Conservation (phyloP, 768 basidiomycete species). For the Russula ochroleuca region DNA sequence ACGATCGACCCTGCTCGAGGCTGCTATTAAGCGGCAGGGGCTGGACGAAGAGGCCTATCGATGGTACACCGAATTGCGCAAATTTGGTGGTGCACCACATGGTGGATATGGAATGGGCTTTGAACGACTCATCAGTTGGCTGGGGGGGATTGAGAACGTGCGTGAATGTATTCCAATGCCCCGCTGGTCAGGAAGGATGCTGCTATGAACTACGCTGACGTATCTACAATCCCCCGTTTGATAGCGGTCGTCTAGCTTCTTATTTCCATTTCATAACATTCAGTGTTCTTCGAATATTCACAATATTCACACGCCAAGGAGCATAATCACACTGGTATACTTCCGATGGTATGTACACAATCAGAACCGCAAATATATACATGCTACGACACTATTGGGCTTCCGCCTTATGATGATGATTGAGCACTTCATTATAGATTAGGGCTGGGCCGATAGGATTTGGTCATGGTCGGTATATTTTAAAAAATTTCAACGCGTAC, state of each 20-base stretch:
- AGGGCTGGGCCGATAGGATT: constrained; percentile 11
- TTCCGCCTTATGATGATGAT: constrained; percentile 8
- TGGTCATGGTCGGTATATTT: not conserved
- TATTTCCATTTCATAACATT: not conserved
- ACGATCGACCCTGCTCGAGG: constrained; percentile 48
- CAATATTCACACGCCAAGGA: not conserved
- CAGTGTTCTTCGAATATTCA: not conserved
- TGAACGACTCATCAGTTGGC: constrained; percentile 83
- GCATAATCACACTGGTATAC: constrained; percentile 22
- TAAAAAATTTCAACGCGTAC: constrained; percentile 34
- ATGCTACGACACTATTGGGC: constrained; percentile 15
- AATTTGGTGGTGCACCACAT: constrained; percentile 84
- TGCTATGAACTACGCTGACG: constrained; percentile 41
- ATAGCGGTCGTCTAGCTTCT: not conserved
- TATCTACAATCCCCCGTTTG: not conserved
- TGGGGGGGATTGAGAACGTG: constrained; percentile 86
- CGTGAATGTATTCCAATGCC: constrained; percentile 91
- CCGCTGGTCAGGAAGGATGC: constrained; percentile 77
- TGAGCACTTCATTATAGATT: constrained; percentile 27
- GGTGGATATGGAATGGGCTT: constrained; percentile 97
- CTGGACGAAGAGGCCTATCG: constrained; percentile 43
- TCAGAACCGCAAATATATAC: constrained; percentile 10
- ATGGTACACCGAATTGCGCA: constrained; percentile 83
- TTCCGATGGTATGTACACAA: constrained; percentile 14
- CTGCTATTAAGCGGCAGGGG: constrained; percentile 47